phyloP scores from a whole-genome alignment of 768 basidiomycete genomes.

The Tubosaeta sp. region DNA sequence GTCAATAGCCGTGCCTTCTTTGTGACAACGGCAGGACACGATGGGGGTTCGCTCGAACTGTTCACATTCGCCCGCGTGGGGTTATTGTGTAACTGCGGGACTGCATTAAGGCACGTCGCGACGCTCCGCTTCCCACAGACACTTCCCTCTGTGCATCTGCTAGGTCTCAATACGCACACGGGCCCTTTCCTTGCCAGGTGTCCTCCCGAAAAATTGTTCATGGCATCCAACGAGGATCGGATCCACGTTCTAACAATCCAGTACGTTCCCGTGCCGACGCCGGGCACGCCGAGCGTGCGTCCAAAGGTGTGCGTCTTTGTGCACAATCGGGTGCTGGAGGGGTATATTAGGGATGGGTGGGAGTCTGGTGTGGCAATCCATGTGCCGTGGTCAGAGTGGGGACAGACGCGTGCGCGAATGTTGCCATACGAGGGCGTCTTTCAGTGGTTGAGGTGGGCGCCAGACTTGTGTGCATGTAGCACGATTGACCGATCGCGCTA shows the following conservation, averaged over 20 bases:
- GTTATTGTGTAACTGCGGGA: too few relatives aligned
- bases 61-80: constrained; percentile 41
- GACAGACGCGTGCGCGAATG: constrained; percentile 32
- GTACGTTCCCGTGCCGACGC: constrained; percentile 9
- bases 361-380: background rate
- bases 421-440: constrained; percentile 27
- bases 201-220: constrained; percentile 21
- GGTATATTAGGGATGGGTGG: constrained; percentile 6
- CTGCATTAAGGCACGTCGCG: constrained; percentile 17
- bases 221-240: constrained; percentile 23
- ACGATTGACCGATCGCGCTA: too few relatives aligned
- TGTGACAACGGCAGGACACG: constrained; percentile 36
- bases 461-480: too few relatives aligned
- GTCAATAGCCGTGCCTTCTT: constrained; percentile 41
- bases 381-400: constrained; percentile 39
- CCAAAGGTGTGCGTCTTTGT: constrained; percentile 27
- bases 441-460: constrained; percentile 40
- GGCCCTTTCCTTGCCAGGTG: constrained; percentile 30
- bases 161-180: constrained; percentile 29
- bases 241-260: constrained; percentile 23
- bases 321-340: constrained; percentile 30
- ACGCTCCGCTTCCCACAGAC: constrained; percentile 13
- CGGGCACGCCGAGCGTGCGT: constrained; percentile 6
- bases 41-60: constrained; percentile 39
- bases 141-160: constrained; percentile 7